Evolutionary conservation across 768 basidiomycete genomes (phyloP).

Genomic region (Botryobasidium botryosum): DNA sequence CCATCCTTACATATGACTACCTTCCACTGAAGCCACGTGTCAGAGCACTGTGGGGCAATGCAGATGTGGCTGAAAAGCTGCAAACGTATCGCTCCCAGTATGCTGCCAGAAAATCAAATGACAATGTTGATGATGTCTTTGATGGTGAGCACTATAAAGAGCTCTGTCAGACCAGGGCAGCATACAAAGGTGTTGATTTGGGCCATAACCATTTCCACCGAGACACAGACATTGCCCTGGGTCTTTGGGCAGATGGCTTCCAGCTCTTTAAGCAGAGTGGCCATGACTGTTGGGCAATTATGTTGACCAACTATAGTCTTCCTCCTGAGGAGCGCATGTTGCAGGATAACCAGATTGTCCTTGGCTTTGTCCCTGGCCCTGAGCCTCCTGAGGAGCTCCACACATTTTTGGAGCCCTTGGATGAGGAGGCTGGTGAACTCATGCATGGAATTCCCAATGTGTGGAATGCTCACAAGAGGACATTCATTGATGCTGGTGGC

Average conservation of each 20-base stretch:
- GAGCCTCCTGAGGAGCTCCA: constrained; percentile 25
- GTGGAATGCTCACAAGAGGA: constrained; percentile 21
- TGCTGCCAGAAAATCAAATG: too few species aligned
- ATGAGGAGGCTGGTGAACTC: constrained; percentile 23
- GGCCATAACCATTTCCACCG: constrained; percentile 23
- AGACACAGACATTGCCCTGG: constrained; percentile 27
- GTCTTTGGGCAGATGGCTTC: constrained; percentile 29
- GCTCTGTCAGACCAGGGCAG: constrained; percentile 16
- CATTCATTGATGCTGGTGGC: too few species aligned
- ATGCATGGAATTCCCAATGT: constrained; percentile 18
- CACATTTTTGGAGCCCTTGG: constrained; percentile 24
- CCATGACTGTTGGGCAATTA: constrained; percentile 25
- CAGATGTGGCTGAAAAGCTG: constrained; percentile 15
- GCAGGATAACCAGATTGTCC: constrained; percentile 21
- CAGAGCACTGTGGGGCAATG: constrained; percentile 15
- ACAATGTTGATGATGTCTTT: constrained; percentile 21
- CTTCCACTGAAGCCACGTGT: constrained; percentile 27
- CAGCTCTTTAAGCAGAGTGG: constrained; percentile 21
- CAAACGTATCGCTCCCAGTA: constrained; percentile 20
- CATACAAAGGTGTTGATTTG: too few species aligned
- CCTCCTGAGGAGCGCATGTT: constrained; percentile 24
- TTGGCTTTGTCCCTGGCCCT: constrained; percentile 32
- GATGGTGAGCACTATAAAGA: constrained; percentile 21
- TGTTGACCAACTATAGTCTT: constrained; percentile 29
- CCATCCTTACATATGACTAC: constrained; percentile 19